Evolutionary conservation across 352 stramenopile genomes (phyloP).

Genomic region (Globisporangium nagaii): DNA sequence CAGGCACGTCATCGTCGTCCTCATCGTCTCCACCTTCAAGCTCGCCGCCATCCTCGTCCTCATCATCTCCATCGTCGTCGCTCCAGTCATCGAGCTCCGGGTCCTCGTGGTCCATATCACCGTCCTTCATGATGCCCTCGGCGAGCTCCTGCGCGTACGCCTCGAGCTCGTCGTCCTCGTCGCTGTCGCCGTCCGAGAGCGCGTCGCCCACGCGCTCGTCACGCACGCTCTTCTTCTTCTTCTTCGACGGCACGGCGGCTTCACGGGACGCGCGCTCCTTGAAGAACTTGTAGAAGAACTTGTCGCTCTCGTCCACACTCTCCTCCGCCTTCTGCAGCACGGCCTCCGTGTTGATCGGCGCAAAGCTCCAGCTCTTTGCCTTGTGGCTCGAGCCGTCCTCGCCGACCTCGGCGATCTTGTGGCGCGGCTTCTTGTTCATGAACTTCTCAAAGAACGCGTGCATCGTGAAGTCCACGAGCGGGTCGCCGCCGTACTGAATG

Average conservation of each 20-base stretch:
- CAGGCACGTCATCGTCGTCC: constrained; percentile 28
- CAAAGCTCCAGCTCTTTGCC: constrained; percentile 66
- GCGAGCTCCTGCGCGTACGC: constrained; percentile 87
- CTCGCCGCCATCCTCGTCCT: constrained; percentile 31
- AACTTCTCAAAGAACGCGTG: constrained; percentile 98
- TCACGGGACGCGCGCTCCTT: constrained; percentile 70
- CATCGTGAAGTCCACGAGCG: constrained; percentile 96
- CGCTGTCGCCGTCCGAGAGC: constrained; percentile 50
- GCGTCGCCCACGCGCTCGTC: constrained; percentile 42
- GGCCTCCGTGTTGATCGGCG: constrained; percentile 59
- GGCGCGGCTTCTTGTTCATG: constrained; percentile 96
- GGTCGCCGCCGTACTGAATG: constrained; percentile 94
- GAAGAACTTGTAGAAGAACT: constrained; percentile 95
- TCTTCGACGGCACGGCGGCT: constrained; percentile 21
- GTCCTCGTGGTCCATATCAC: constrained; percentile 71
- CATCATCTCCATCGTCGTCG: constrained; percentile 41
- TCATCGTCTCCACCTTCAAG: constrained; percentile 8
- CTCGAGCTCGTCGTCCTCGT: constrained; percentile 82
- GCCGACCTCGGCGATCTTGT: constrained; percentile 22
- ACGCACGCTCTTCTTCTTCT: constrained; percentile 30
- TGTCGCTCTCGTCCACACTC: constrained; percentile 72
- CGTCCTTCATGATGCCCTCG: constrained; percentile 85
- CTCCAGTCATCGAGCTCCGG: constrained; percentile 68
- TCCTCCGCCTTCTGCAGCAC: constrained; percentile 59
- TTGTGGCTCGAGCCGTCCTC: constrained; percentile 11